Evolutionary conservation across 345 rosid species (phyloP), one percentile per base, ranked within the genome.

Genomic region (Litchi chinensis): DNA sequence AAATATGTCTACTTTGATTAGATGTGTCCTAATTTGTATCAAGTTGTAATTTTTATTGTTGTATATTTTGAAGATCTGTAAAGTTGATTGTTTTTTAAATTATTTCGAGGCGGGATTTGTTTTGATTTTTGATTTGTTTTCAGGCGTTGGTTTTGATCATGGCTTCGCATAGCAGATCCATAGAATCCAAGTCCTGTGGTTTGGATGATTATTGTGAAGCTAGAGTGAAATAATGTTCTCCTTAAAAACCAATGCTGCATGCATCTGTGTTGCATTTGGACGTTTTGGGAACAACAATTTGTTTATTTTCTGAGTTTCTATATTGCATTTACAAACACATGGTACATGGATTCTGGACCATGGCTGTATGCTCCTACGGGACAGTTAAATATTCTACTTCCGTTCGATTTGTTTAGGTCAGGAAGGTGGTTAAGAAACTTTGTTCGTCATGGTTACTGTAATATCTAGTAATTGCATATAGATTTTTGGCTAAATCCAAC

Each of bases 211-310:
- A 56, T 21, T 81, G 84, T 86, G 93, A 88, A 93, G 93, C 92
- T 85, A 75, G 70, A 63, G 65, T 54, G 65, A 52, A 63, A 54
- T 43, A 62, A 50, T 69, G 90, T 82, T 89, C 97, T 89, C 91
- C 93, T 91, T 80, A 76, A 90, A 52, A 90, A 93, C 90, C 94
- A 84, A 62, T 60, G 84, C 80, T 82, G 88, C 87, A 0, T 43
- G 87, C 87, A 0, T 43, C 39, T 67, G 39, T 90, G 90, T 76
- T 86, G 93, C 81, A 43, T 40, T 75, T 90, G 93, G 93, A 91
- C 90, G 93, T 90, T 93, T 89, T 82, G 90, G 91, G 97, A 93
- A 88, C 89, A 18, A 65, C 64, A 75, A 75, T n/a, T 62, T 41
- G 4, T 52, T 26, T 26, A 26, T 26, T 26, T 26, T 26, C 28